Evolutionary conservation across 768 basidiomycete genomes (phyloP).

Genomic region (Cyclocybe aegerita): DNA sequence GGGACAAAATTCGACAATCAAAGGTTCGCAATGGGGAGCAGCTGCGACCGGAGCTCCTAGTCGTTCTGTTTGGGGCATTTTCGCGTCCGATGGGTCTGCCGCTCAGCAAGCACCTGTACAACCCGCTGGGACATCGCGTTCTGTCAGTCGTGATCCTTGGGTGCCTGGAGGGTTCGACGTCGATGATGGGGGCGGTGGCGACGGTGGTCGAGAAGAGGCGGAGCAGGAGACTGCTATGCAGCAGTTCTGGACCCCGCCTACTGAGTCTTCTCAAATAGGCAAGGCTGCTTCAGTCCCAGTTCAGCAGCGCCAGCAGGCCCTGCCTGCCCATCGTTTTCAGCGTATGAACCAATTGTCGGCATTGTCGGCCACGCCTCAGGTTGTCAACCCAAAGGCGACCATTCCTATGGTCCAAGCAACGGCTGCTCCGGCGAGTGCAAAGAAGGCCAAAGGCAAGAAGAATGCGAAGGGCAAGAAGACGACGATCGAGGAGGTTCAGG

Average conservation of each 20-base stretch:
- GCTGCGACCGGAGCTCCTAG: neutral
- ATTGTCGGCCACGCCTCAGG: slow-evolving; percentile 13
- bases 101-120: slow-evolving; percentile 1
- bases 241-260: slow-evolving; percentile 11
- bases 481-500: slow-evolving; percentile 45
- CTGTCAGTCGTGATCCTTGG: slow-evolving; percentile 5
- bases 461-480: slow-evolving; percentile 31
- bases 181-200: slow-evolving; percentile 8
- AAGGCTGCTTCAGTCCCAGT: neutral
- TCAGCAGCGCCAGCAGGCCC: slow-evolving; percentile 5
- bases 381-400: slow-evolving; percentile 8
- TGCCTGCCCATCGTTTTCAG: slow-evolving; percentile 18
- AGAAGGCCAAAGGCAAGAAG: slow-evolving; percentile 24
- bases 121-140: neutral
- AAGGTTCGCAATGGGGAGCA: slow-evolving; percentile 14
- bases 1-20: slow-evolving; percentile 15
- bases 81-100: slow-evolving; percentile 7
- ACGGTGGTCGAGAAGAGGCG: neutral
- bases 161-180: slow-evolving; percentile 18
- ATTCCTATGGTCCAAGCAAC: slow-evolving; percentile 9
- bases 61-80: slow-evolving; percentile 18
- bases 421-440: slow-evolving; percentile 11
- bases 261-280: slow-evolving; percentile 13
- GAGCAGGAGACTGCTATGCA: slow-evolving; percentile 4
- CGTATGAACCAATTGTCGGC: slow-evolving; percentile 28